These are phyloP conservation scores for Paecilomyces formosus DNA, from an alignment of 2,329 filamentous ascomycete species.

Conservation along the genomic window DNA sequence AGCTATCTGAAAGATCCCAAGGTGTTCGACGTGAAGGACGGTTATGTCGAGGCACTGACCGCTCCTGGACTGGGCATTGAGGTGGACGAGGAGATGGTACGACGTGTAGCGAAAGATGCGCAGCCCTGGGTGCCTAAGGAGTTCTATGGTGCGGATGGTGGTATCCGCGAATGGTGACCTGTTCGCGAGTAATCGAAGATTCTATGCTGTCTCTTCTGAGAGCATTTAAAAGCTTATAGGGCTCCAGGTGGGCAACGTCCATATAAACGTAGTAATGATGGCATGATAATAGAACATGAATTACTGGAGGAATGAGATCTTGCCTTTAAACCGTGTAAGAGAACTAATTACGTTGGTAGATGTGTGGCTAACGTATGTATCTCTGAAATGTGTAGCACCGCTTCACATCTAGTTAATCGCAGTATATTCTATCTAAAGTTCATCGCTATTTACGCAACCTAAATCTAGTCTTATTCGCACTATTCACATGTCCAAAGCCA, in stretches of 20 bases:
- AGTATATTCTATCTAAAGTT: too few species aligned
- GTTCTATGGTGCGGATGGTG: conserved; percentile 61
- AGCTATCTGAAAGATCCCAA: conserved; percentile 59
- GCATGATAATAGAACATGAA: too few species aligned
- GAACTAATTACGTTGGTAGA: too few species aligned
- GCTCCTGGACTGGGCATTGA: conserved; percentile 63
- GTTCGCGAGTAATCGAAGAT: not conserved
- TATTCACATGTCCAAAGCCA: too few species aligned
- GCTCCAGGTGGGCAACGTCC: not conserved
- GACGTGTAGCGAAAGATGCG: conserved; percentile 50
- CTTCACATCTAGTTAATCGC: too few species aligned
- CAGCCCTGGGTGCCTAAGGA: conserved; percentile 59
- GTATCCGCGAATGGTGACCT: conserved; percentile 59
- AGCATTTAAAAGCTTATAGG: not conserved
- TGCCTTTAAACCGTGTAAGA: too few species aligned
- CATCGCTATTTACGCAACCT: too few species aligned
- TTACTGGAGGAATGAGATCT: too few species aligned
- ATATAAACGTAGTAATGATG: not conserved
- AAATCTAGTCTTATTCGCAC: too few species aligned
- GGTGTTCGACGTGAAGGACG: conserved; percentile 60
- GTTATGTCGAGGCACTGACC: conserved; percentile 54
- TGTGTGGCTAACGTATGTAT: too few species aligned
- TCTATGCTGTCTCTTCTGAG: not conserved
- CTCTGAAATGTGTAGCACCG: too few species aligned
- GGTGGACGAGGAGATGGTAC: conserved; percentile 61